Evolutionary conservation across 2,329 filamentous ascomycete species (phyloP).

Genomic region (Teratosphaeria viscida): DNA sequence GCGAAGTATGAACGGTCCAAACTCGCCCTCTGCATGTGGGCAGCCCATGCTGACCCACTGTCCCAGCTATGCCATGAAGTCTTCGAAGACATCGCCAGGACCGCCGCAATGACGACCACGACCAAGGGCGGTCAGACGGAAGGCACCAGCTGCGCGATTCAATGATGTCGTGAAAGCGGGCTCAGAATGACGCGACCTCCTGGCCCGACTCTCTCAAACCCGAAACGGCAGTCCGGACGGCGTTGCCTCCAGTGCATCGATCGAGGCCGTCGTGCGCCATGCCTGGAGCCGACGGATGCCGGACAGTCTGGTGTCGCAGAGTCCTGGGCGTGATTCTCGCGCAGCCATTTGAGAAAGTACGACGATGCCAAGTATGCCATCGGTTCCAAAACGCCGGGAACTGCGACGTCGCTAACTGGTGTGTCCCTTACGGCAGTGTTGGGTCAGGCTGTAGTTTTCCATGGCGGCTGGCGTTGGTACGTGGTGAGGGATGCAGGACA

Average conservation of each 20-base stretch:
- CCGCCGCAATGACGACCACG: constrained; percentile 49
- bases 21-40: not conserved
- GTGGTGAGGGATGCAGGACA: not conserved
- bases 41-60: not conserved
- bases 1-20: constrained; percentile 19
- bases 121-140: constrained; percentile 34
- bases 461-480: not conserved
- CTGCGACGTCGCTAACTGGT: not conserved
- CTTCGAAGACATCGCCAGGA: constrained; percentile 49
- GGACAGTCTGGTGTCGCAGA: not conserved
- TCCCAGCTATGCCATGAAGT: constrained; percentile 47
- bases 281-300: no score
- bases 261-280: no score
- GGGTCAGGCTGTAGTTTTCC: not conserved
- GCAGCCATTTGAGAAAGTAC: not conserved
- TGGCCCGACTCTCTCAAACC: not conserved
- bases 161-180: constrained; percentile 6
- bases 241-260: no score
- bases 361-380: not conserved
- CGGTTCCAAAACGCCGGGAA: no score
- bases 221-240: no score
- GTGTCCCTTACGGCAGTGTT: not conserved
- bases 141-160: constrained; percentile 13
- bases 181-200: not conserved
- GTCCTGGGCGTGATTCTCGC: not conserved